Conservation (phyloP, 805 yeast genomes). For the Sugiyamaella marilandica region DNA sequence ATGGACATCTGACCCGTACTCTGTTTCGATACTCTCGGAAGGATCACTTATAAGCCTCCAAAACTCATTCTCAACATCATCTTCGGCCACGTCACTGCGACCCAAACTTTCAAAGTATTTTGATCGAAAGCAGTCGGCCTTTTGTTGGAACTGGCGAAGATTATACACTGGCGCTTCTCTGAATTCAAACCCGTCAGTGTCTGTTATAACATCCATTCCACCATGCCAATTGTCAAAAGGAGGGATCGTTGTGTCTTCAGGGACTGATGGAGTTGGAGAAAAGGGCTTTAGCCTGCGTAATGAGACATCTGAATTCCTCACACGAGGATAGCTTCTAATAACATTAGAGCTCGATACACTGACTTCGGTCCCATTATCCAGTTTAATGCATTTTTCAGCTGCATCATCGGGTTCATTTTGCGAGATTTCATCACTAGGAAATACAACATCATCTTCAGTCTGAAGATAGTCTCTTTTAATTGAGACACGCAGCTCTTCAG, state of each 20-base stretch:
- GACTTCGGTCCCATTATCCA: slow-evolving; percentile 12
- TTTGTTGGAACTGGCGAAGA: slow-evolving; percentile 55
- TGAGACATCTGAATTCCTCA: slow-evolving; percentile 32
- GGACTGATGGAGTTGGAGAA: slow-evolving; percentile 6
- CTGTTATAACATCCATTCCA: slow-evolving; percentile 35
- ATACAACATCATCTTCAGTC: neutral
- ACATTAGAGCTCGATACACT: neutral
- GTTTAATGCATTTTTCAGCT: slow-evolving; percentile 12
- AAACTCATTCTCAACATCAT: slow-evolving; percentile 55
- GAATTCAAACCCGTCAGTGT: slow-evolving; percentile 35
- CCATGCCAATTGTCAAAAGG: slow-evolving; percentile 39
- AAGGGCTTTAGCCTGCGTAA: slow-evolving; percentile 12
- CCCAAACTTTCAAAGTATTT: slow-evolving; percentile 13
- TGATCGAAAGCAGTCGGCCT: slow-evolving; percentile 41
- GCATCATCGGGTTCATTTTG: neutral
- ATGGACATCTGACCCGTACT: slow-evolving; percentile 84
- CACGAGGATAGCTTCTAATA: neutral
- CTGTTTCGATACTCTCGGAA: slow-evolving; percentile 52
- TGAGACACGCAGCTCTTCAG: neutral
- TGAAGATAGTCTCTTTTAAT: neutral
- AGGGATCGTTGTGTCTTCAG: slow-evolving; percentile 16
- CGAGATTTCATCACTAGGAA: neutral
- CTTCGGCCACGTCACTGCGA: slow-evolving; percentile 19
- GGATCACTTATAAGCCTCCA: slow-evolving; percentile 52
- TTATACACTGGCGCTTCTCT: slow-evolving; percentile 49